Conservation (phyloP, 768 basidiomycete genomes). For the Rhizopogon vulgaris region DNA sequence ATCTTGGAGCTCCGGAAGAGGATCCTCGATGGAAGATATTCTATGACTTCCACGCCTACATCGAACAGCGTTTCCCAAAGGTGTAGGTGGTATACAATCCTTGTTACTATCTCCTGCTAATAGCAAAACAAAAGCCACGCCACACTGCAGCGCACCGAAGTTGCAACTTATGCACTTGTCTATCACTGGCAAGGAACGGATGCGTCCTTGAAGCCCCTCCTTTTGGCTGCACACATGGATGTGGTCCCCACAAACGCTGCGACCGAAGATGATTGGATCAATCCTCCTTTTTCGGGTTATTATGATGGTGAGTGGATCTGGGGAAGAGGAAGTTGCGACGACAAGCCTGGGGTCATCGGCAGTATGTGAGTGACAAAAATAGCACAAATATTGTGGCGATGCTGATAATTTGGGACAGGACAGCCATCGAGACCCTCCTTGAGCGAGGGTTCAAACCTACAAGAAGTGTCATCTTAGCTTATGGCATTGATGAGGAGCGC, state of each 20-base stretch:
- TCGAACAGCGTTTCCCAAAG: slow-evolving; percentile 49
- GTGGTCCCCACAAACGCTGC: slow-evolving; percentile 45
- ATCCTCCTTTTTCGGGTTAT: slow-evolving; percentile 46
- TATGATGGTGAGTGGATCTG: slow-evolving; percentile 40
- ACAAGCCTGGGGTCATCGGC: slow-evolving; percentile 33
- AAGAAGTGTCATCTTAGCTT: slow-evolving; percentile 28
- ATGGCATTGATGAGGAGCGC: slow-evolving; percentile 42
- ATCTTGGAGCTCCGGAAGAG: slow-evolving; percentile 39
- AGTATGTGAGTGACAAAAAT: slow-evolving; percentile 23
- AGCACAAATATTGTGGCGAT: neutral
- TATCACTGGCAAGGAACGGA: slow-evolving; percentile 55
- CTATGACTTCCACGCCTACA: slow-evolving; percentile 16
- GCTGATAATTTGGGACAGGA: slow-evolving; percentile 12
- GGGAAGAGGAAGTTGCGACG: slow-evolving; percentile 42
- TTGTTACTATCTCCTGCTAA: neutral
- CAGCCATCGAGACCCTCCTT: slow-evolving; percentile 20
- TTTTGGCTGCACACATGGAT: slow-evolving; percentile 45
- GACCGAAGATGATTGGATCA: slow-evolving; percentile 39
- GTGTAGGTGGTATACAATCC: slow-evolving; percentile 31
- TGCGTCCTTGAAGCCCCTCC: slow-evolving; percentile 43
- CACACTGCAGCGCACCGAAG: slow-evolving; percentile 42
- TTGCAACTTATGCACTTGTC: slow-evolving; percentile 58
- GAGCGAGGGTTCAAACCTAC: slow-evolving; percentile 23
- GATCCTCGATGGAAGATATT: slow-evolving; percentile 39
- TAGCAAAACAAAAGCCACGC: slow-evolving; percentile 32